Evolutionary conservation across 352 stramenopile species (phyloP).

Genomic region (Pythium sukuiense): DNA sequence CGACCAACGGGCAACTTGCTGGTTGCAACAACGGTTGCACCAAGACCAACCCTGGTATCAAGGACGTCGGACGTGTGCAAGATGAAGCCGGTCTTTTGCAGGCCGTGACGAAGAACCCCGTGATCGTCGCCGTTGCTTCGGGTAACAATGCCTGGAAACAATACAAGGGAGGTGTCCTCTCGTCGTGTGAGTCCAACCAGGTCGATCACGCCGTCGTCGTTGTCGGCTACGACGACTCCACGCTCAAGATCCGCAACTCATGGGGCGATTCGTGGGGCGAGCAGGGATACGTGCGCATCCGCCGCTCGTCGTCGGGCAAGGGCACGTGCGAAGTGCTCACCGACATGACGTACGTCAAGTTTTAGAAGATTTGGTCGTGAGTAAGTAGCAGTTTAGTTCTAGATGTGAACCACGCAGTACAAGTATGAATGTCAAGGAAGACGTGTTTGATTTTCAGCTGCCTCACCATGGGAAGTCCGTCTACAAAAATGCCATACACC

Average conservation of each 20-base stretch:
- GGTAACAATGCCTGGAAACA: conserved; percentile 96
- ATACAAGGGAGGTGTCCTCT: conserved; percentile 93
- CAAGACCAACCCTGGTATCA: conserved; percentile 15
- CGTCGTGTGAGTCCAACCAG: conserved; percentile 58
- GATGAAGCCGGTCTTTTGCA: conserved; percentile 72
- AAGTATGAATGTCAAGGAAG: conserved; percentile 13
- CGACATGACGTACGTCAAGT: conserved; percentile 52
- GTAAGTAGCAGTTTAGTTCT: conserved; percentile 2
- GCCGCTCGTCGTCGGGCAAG: conserved; percentile 63
- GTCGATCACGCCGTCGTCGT: conserved; percentile 97
- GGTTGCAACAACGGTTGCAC: conserved; percentile 13
- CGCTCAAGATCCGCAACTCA: conserved; percentile 97
- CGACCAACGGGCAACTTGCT: conserved; percentile 7
- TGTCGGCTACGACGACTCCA: conserved; percentile 91
- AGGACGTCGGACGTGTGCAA: conserved; percentile 1
- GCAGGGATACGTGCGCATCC: conserved; percentile 92
- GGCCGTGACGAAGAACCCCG: conserved; percentile 91
- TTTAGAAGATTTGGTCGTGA: conserved; percentile 27
- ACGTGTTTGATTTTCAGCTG: not conserved
- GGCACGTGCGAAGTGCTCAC: conserved; percentile 53
- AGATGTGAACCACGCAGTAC: conserved; percentile 7
- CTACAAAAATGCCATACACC: conserved; percentile 1
- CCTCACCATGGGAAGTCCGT: not conserved
- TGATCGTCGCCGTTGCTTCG: conserved; percentile 93
- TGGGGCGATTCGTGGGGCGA: conserved; percentile 96